These are phyloP conservation scores for Boletellus ananiceps DNA, from an alignment of 768 basidiomycete genomes.

Conservation along the genomic window DNA sequence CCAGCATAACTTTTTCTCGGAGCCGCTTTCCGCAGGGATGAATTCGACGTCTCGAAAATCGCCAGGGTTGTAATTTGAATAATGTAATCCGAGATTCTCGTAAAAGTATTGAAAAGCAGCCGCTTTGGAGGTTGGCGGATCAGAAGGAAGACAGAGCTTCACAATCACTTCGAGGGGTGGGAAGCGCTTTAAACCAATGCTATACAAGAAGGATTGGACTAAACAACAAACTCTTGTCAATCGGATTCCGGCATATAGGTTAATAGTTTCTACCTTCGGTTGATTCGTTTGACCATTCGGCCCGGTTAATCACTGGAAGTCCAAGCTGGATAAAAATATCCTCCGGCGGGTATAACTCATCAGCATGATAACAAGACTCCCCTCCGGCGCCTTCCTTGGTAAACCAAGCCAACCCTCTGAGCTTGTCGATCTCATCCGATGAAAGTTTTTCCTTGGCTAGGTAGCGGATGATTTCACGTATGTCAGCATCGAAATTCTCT, in stretches of 20 bases:
- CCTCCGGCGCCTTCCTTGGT: too few relatives aligned
- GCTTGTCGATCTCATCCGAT: too few relatives aligned
- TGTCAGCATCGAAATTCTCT: too few relatives aligned
- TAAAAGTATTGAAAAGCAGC: conserved; percentile 74
- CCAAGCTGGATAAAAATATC: conserved; percentile 61
- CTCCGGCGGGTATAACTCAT: conserved; percentile 78
- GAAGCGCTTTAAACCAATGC: conserved; percentile 56
- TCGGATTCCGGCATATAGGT: too few relatives aligned
- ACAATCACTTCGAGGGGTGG: conserved; percentile 65
- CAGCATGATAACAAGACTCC: conserved; percentile 36
- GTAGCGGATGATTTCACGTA: too few relatives aligned
- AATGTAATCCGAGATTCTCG: conserved; percentile 28
- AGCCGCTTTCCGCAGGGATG: not conserved
- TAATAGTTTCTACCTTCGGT: conserved; percentile 61
- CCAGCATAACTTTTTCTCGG: not conserved
- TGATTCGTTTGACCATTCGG: conserved; percentile 79
- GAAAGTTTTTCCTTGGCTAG: too few relatives aligned
- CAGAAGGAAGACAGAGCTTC: conserved; percentile 53
- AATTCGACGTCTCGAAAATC: not conserved
- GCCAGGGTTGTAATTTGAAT: conserved; percentile 48
- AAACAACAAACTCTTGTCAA: not conserved
- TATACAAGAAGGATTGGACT: conserved; percentile 70
- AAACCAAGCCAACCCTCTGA: too few relatives aligned
- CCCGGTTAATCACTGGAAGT: conserved; percentile 84
- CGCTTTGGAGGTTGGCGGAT: conserved; percentile 32